Base-by-base conservation (phyloP, 768 basidiomycete genomes). In the Calocera viscosa region DNA sequence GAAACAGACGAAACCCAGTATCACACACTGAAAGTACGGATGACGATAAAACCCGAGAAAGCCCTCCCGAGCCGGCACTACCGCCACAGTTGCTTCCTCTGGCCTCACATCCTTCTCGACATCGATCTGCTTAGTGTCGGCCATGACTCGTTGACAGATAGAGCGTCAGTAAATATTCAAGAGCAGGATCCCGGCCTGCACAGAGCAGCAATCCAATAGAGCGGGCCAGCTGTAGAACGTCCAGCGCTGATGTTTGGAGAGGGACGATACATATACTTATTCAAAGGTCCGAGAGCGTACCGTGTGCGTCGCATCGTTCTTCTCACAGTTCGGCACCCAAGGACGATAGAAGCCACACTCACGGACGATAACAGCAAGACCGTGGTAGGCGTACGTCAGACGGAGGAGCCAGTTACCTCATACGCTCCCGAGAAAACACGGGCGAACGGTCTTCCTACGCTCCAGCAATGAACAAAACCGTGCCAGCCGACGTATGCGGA, bases 1-100 rank as follows among this genome's bases (percentile, higher is more conserved):
- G 73, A 82, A 81, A 69, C 87, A 88, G 63, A 90, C 84, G 60
- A 90, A 80, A 43, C 87, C 89, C 19, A 90, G 78, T 74, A 91
- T 77, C 64, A 88, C 77, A 1, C 79, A 79, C 75, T 87, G 85
- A 0, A 82, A 83, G 67, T 79, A 71, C 24, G 85, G 82, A 69
- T 86, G 79, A 68, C 82, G 82, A 72, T 87, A 88, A 86, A 8
- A 14, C 83, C 84, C 71, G 75, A 82, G 65, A 82, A 65, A 16
- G 47, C 65, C 8, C 26, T 26, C 19, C 7, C 8, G 43, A 5
- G 30, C 53, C 11, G 7, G 5, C 10, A 10, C 10, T 2, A 28
- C 30, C n/a, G 26, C 30, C 11, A 19, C 30, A 11, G 11, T 2
- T 19, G 24, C 24, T 26, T 22, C 53, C 5, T 60, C 53, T 19